phyloP scores from a whole-genome alignment of 345 rosid species.

The Rhizophora apiculata region DNA sequence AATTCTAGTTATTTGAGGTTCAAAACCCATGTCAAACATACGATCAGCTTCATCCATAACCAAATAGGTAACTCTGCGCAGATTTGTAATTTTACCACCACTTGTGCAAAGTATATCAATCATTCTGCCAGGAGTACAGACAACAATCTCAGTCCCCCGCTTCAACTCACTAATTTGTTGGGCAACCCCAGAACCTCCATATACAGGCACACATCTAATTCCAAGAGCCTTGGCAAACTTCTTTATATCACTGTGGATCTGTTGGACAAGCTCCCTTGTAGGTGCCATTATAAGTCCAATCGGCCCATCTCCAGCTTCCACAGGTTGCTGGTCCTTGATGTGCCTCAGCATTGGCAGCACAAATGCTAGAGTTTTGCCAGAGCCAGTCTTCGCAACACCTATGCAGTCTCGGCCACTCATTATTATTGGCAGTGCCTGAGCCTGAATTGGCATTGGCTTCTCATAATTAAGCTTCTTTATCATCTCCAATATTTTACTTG shows the following conservation, averaged over 20 bases:
- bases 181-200: conserved; percentile 99
- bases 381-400: conserved; percentile 94
- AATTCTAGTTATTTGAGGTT: conserved; percentile 88
- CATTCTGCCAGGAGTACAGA: conserved; percentile 97
- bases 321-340: conserved; percentile 96
- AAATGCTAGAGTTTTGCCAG: conserved; percentile 96
- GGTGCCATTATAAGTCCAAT: conserved; percentile 98
- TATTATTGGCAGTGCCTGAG: conserved; percentile 87
- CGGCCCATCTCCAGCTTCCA: conserved; percentile 93
- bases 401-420: conserved; percentile 99
- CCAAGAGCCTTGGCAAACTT: conserved; percentile 76
- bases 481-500: conserved; percentile 78
- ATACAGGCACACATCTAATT: conserved; percentile 82
- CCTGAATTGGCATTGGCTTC: conserved; percentile 95
- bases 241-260: conserved; percentile 87
- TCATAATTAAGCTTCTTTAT: conserved; percentile 84
- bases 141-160: conserved; percentile 94
- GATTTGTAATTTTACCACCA: conserved; percentile 84
- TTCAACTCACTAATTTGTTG: conserved; percentile 95
- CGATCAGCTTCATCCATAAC: conserved; percentile 99
- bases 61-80: conserved; percentile 76
- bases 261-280: conserved; percentile 97
- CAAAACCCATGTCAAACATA: conserved; percentile 99
- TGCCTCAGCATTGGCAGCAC: conserved; percentile 98
- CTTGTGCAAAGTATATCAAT: conserved; percentile 96